A percentile compares a stretch with the other conserved stretches of the same genome.
phyloP scores from a whole-genome alignment of 1,284 basidiomycete species.

The Macrocybe sp. region DNA sequence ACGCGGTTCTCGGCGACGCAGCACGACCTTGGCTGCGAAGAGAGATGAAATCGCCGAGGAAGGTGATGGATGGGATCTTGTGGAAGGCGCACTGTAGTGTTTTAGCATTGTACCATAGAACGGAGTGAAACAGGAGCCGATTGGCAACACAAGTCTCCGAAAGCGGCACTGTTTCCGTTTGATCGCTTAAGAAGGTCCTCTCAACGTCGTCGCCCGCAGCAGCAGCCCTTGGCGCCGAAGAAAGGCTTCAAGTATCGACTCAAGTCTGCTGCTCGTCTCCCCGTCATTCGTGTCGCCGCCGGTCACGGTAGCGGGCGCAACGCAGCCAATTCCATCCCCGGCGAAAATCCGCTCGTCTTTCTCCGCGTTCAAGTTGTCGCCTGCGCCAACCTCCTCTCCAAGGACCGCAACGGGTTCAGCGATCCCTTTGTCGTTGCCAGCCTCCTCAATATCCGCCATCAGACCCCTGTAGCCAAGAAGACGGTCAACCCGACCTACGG shows the following conservation, averaged over 20 bases:
- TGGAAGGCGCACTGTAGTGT: conserved; percentile 29
- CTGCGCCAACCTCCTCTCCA: conserved; percentile 56
- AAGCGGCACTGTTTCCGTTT: too few species aligned
- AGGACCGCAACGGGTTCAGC: conserved; percentile 61
- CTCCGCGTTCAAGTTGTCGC: conserved; percentile 63
- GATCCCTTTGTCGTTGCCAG: conserved; percentile 78
- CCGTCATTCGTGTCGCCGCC: conserved; percentile 7
- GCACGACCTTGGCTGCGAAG: conserved; percentile 5
- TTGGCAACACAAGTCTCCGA: too few species aligned
- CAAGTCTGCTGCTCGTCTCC: conserved; percentile 5
- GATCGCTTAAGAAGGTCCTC: neutral
- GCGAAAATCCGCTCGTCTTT: conserved; percentile 61
- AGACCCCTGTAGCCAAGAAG: conserved; percentile 79
- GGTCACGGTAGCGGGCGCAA: conserved; percentile 11
- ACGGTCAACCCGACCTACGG: conserved; percentile 74
- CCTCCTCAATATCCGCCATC: conserved; percentile 58
- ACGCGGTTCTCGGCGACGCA: conserved; percentile 13
- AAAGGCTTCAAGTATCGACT: neutral
- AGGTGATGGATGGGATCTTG: conserved; percentile 48
- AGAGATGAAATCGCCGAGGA: conserved; percentile 16
- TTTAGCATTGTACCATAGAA: too few species aligned
- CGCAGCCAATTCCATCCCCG: conserved; percentile 43
- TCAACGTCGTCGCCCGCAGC: conserved; percentile 12
- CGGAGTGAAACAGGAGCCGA: too few species aligned
- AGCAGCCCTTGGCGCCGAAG: conserved; percentile 10